Base-by-base conservation (phyloP, 345 rosid species). In the Salix arbutifolia region DNA sequence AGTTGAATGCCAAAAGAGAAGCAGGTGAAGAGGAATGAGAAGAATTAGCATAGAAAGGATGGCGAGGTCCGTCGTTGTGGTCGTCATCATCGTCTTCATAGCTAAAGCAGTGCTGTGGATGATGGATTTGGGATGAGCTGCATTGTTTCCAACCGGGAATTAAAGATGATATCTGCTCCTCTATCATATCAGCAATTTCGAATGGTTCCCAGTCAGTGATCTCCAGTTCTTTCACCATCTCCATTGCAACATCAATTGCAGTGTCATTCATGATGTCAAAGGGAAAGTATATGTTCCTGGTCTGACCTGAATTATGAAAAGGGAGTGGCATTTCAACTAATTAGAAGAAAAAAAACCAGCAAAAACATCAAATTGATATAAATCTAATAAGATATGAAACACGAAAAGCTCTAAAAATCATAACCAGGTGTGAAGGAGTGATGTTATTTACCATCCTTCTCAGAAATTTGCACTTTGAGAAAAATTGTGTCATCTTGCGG, bases 181-280 rank as follows among this genome's bases (percentile, higher is more conserved):
- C 97, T 64, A 92, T 95, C 96, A 90, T 92, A 44, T 83, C 82
- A 16, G 99, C 90, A 28, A 92, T 91, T 76, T 90, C 94, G 62
- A 77, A 5, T 2, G 97, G 93, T 60, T 92, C 93, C 94, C 90
- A 89, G 65, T 91, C 93, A 10, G 77, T 69, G 38, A 95, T 95
- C 70, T 90, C 93, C 81, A 95, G 76, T 81, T 91, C 96, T 70
- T 89, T 89, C 77, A 95, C 97, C 99, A 95, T 95, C 85, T 95
- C 99, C 79, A 85, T 30, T 1, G 98, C 99, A 25, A 95, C 99
- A 65, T 90, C 92, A 3, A 83, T 80, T 16, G 99, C 84, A 40
- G 94, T 93, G 82, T 95, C 99, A 2, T 85, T 90, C 75, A 80
- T 67, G 38, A 89, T 86, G 83, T 91, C 90, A 67, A 89, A 95